Evolutionary conservation across 257 asterid genomes (phyloP).

Genomic region (Ocimum tenuiflorum): DNA sequence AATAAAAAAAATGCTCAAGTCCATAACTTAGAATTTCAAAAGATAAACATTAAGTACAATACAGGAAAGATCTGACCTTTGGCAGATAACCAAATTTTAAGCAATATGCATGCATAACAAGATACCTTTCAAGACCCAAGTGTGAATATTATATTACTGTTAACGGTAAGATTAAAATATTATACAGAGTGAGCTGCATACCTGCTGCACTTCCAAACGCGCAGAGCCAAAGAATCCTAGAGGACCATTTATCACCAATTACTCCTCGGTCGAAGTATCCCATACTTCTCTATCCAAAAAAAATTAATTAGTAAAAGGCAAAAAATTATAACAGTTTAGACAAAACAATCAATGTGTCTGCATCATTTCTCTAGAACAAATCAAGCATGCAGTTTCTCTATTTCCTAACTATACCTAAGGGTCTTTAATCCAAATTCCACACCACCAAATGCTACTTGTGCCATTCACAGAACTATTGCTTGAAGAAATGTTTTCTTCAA

Average conservation of each 20-base stretch:
- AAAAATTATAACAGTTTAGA: not conserved
- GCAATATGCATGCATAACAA: not conserved
- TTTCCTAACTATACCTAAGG: not conserved
- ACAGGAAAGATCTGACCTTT: not conserved
- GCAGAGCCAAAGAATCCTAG: conserved; percentile 70
- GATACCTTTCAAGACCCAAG: not conserved
- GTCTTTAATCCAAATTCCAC: not conserved
- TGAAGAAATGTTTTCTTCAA: too few species aligned
- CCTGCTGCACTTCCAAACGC: conserved; percentile 90
- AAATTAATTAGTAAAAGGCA: not conserved
- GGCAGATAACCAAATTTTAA: not conserved
- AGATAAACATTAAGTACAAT: not conserved
- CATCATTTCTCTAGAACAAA: not conserved
- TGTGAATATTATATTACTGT: not conserved
- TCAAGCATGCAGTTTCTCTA: not conserved
- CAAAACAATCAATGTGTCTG: not conserved
- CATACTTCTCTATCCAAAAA: conserved; percentile 39
- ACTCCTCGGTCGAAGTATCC: conserved; percentile 76
- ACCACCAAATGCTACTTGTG: not conserved
- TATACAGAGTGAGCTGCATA: conserved; percentile 21
- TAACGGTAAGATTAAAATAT: not conserved
- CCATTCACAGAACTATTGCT: too few species aligned
- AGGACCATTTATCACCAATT: conserved; percentile 77
- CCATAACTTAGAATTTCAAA: not conserved
- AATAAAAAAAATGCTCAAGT: not conserved